Evolutionary conservation across 768 basidiomycete genomes (phyloP).

Genomic region (Coprinellus micaceus): DNA sequence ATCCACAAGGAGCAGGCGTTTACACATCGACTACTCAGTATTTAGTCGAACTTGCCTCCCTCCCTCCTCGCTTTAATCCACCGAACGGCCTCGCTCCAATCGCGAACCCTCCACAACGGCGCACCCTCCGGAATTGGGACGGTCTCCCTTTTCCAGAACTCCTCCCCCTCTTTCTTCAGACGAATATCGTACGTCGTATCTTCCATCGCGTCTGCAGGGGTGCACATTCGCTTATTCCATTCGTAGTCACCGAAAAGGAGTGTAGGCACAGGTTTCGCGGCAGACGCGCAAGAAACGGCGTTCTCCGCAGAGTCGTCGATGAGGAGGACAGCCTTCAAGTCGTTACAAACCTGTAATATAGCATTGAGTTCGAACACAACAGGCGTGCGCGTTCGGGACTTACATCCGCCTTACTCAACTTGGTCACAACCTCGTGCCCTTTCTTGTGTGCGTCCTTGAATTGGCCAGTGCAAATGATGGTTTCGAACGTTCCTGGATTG

Average conservation of each 20-base stretch:
- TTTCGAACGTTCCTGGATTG: constrained; percentile 45
- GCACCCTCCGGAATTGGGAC: constrained; percentile 47
- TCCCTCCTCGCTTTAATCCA: constrained; percentile 36
- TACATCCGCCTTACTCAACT: constrained; percentile 69
- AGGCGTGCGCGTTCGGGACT: constrained; percentile 10
- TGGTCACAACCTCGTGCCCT: constrained; percentile 45
- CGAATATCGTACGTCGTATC: constrained; percentile 53
- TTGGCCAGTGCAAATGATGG: constrained; percentile 70
- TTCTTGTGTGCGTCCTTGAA: constrained; percentile 52
- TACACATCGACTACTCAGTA: no score
- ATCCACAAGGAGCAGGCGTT: no score
- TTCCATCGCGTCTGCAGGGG: constrained; percentile 40
- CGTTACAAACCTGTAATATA: constrained; percentile 51
- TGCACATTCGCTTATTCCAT: constrained; percentile 66
- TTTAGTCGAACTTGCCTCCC: constrained; percentile 10
- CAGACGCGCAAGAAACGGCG: constrained; percentile 53
- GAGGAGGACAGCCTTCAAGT: constrained; percentile 59
- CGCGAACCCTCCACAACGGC: constrained; percentile 49
- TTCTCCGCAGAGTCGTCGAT: constrained; percentile 85
- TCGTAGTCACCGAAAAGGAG: constrained; percentile 73
- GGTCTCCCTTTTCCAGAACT: constrained; percentile 56
- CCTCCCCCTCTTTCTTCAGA: constrained; percentile 41
- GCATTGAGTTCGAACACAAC: no score
- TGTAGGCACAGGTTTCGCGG: constrained; percentile 49
- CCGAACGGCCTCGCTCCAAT: constrained; percentile 58